Conservation (phyloP, 257 asterid genomes). For the Cruciata laevipes region DNA sequence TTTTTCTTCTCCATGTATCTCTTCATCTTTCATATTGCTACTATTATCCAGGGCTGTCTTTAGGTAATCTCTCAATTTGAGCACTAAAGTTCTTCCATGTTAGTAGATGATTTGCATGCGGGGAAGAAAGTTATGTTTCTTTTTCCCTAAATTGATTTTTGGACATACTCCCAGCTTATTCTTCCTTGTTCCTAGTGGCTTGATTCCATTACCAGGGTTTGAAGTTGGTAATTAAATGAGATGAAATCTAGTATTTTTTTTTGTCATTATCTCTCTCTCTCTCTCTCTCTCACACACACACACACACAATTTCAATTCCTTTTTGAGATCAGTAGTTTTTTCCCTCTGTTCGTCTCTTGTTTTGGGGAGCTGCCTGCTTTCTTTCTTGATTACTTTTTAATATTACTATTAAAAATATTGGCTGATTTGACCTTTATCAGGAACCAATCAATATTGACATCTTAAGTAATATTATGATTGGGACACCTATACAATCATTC, state of each 20-base stretch:
- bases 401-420: not conserved
- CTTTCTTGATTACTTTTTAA: not conserved
- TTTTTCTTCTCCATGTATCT: not conserved
- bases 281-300: not conserved
- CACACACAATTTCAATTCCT: not conserved
- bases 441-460: not conserved
- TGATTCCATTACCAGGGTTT: not conserved
- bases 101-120: not conserved
- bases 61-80: too few relatives aligned
- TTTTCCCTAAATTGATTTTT: not conserved
- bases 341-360: not conserved
- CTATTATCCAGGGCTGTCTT: too few relatives aligned
- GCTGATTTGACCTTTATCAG: too few relatives aligned
- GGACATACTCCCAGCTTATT: not conserved
- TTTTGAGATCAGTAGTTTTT: not conserved
- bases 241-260: not conserved
- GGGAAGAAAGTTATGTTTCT: not conserved
- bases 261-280: not conserved
- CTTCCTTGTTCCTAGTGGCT: not conserved
- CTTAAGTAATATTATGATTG: too few relatives aligned
- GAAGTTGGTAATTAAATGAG: not conserved
- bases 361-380: not conserved
- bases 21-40: not conserved
- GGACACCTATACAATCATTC: too few relatives aligned
- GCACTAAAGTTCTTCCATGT: not conserved